Conservation (phyloP, 176 grass and related monocot species). For the Cenchrus fungigraminus region DNA sequence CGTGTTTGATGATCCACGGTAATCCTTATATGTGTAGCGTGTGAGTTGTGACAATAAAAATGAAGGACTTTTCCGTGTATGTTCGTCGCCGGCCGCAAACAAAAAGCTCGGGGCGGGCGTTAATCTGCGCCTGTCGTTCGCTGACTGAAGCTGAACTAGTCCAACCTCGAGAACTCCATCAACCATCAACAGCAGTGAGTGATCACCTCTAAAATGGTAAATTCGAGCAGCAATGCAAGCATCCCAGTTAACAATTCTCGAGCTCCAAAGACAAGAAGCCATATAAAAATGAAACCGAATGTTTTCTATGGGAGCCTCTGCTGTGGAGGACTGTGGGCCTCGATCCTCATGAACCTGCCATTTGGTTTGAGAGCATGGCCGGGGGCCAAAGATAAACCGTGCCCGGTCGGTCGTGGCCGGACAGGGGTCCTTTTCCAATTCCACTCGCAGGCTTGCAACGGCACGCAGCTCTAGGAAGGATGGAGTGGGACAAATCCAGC, state of each 20-base stretch:
- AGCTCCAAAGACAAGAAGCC: background rate
- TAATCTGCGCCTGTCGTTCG: background rate
- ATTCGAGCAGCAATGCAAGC: background rate
- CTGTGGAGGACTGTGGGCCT: background rate
- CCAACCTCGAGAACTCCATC: slow-evolving; percentile 16
- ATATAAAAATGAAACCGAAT: background rate
- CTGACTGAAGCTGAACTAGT: background rate
- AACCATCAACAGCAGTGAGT: background rate
- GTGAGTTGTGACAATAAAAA: too few species aligned
- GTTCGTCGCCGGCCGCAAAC: background rate
- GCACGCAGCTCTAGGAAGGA: background rate
- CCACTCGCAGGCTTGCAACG: slow-evolving; percentile 16
- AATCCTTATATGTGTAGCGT: background rate
- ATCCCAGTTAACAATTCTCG: background rate
- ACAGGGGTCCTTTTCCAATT: background rate
- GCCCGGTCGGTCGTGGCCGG: background rate
- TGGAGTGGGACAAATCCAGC: background rate
- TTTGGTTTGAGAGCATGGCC: slow-evolving; percentile 12
- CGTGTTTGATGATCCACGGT: background rate
- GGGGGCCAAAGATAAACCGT: background rate
- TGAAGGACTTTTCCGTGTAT: too few species aligned
- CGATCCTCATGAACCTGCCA: background rate
- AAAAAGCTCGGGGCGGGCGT: background rate
- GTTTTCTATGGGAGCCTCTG: background rate
- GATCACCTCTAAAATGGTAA: background rate